A percentile compares a stretch with the other conserved stretches of the same genome.
phyloP scores from a whole-genome alignment of 2,329 filamentous ascomycete species.

The Sodiomyces alkalinus region DNA sequence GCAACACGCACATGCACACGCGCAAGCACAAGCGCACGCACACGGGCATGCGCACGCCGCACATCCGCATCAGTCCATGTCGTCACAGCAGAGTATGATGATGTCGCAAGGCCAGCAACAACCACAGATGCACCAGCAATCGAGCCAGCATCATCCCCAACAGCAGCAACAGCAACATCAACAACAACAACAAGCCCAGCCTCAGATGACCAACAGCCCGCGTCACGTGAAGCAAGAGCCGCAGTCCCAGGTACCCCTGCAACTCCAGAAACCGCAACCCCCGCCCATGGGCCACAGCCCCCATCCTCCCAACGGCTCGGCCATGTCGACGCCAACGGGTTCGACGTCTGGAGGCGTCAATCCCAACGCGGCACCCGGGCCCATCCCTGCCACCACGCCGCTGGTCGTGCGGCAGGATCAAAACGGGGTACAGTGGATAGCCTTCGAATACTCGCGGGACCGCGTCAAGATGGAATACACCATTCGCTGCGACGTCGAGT shows the following conservation, averaged over 20 bases:
- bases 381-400: conserved; percentile 91
- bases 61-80: conserved; percentile 40
- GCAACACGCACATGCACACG: conserved; percentile 36
- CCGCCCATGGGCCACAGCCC: conserved; percentile 24
- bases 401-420: conserved; percentile 87
- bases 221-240: conserved; percentile 48
- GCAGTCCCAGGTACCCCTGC: conserved; percentile 42
- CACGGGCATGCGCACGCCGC: too few species aligned
- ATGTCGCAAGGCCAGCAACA: conserved; percentile 45
- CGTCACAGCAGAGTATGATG: conserved; percentile 50
- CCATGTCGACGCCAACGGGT: conserved; percentile 28
- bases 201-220: conserved; percentile 45
- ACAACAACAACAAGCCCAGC: conserved; percentile 28
- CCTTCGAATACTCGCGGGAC: conserved; percentile 94
- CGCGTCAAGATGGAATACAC: conserved; percentile 99
- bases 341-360: conserved; percentile 45
- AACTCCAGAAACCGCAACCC: conserved; percentile 40
- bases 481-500: conserved; percentile 94
- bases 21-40: conserved; percentile 35
- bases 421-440: conserved; percentile 97
- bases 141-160: conserved; percentile 27
- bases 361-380: conserved; percentile 83
- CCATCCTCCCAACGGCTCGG: conserved; percentile 25
- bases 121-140: conserved; percentile 43
- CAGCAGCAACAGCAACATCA: conserved; percentile 14